Conservation (phyloP, 169 alveolate species). For the Babesia sp. region DNA sequence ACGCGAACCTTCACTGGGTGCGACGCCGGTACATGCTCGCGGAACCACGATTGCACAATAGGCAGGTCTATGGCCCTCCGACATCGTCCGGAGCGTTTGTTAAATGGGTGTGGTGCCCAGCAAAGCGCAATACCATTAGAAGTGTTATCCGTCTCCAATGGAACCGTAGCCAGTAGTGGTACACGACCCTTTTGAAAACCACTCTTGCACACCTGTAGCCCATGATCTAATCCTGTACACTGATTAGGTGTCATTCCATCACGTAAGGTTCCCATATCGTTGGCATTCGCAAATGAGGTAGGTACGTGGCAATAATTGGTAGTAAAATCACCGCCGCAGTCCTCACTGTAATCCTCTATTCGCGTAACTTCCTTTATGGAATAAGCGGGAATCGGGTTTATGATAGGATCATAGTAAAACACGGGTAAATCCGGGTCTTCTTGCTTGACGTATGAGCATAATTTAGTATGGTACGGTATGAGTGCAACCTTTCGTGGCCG, state of each 20-base stretch:
- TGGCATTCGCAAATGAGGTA: neutral
- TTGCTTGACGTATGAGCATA: constrained; percentile 87
- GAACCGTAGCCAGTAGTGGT: constrained; percentile 67
- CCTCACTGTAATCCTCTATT: constrained; percentile 45
- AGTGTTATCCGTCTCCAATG: constrained; percentile 71
- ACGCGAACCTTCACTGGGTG: constrained; percentile 99
- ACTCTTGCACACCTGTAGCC: neutral
- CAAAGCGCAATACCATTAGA: constrained; percentile 75
- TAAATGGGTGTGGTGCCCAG: constrained; percentile 99
- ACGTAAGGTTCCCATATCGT: neutral
- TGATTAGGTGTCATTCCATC: neutral
- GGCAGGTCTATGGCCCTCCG: constrained; percentile 97
- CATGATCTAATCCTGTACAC: neutral
- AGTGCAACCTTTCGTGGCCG: constrained; percentile 93
- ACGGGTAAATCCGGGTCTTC: constrained; percentile 92
- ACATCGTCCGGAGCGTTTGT: constrained; percentile 94
- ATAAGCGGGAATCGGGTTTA: constrained; percentile 97
- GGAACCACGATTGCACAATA: constrained; percentile 96
- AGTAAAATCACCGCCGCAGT: neutral
- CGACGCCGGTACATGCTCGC: constrained; percentile 95
- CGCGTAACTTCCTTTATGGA: constrained; percentile 77
- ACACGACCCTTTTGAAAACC: constrained; percentile 27
- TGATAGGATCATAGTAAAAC: constrained; percentile 95
- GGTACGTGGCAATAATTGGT: neutral
- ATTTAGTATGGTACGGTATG: constrained; percentile 84